Evolutionary conservation across 306 rosid species (phyloP).

Genomic region (Gillenia trifoliata): DNA sequence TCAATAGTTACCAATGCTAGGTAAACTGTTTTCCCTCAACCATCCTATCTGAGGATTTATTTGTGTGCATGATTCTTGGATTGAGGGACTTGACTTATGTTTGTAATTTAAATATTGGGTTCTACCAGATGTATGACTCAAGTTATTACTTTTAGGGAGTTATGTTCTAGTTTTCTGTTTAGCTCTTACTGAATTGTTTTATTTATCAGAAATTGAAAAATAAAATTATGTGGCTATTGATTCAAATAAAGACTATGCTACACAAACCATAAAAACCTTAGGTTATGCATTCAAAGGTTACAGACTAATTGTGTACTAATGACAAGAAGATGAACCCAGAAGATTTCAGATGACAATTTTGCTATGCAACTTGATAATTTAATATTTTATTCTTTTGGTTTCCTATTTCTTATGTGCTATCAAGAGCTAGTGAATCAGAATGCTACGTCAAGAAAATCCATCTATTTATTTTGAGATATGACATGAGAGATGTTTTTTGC

Average conservation of each 20-base stretch:
- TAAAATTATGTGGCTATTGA: not conserved
- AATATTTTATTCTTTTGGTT: not conserved
- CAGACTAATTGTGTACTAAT: not conserved
- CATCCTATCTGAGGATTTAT: not conserved
- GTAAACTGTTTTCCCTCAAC: not conserved
- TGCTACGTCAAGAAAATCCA: not conserved
- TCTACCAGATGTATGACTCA: not conserved
- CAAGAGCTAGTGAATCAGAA: not conserved
- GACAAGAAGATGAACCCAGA: not conserved
- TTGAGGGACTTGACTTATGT: not conserved
- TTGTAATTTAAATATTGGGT: not conserved
- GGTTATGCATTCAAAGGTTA: not conserved
- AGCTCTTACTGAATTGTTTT: not conserved
- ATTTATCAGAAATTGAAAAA: not conserved
- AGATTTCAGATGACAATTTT: not conserved
- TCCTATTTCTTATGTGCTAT: not conserved
- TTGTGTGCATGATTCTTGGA: not conserved
- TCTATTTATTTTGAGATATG: conserved; percentile 13
- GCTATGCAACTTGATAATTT: not conserved
- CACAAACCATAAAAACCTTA: not conserved
- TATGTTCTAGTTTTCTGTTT: not conserved
- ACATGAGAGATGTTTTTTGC: conserved; percentile 21
- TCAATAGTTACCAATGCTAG: not conserved
- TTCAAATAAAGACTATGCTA: not conserved
- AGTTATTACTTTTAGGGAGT: not conserved